phyloP scores from a whole-genome alignment of 352 stramenopile genomes.

The Globisporangium sylvaticum region DNA sequence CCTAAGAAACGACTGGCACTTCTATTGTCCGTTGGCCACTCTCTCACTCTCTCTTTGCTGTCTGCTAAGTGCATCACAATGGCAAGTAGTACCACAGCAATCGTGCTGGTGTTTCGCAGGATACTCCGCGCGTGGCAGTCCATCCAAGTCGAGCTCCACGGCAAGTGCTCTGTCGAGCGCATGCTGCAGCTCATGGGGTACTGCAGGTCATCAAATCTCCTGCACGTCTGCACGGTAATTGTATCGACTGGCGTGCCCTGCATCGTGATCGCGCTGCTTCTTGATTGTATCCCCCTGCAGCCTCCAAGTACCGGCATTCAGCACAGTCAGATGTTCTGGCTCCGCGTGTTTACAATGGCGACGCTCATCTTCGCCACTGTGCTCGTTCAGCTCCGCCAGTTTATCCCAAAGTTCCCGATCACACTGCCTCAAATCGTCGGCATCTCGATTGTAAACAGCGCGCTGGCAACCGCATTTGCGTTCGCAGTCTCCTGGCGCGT shows the following conservation, averaged over 20 bases:
- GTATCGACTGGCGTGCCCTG: background rate
- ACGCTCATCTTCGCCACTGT: background rate
- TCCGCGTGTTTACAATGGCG: background rate
- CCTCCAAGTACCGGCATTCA: background rate
- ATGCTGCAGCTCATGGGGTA: background rate
- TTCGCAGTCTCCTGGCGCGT: background rate
- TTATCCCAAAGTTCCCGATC: background rate
- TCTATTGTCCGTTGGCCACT: too few relatives aligned
- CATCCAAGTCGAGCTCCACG: slow-evolving; percentile 4
- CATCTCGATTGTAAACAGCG: background rate
- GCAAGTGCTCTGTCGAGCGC: slow-evolving; percentile 7
- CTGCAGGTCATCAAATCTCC: background rate
- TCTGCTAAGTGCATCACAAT: too few relatives aligned
- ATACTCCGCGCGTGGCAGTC: background rate
- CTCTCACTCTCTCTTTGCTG: too few relatives aligned
- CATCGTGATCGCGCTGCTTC: background rate
- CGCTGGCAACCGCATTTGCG: background rate
- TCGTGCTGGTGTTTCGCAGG: background rate
- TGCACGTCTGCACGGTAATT: background rate
- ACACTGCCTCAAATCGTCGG: background rate
- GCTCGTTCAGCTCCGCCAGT: background rate
- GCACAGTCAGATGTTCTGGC: slow-evolving; percentile 1
- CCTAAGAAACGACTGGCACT: too few relatives aligned
- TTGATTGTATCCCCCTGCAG: slow-evolving; percentile 7
- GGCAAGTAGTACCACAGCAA: too few relatives aligned